Evolutionary conservation across 202 grass and related monocot genomes (phyloP).

Genomic region (Musa balbisiana): DNA sequence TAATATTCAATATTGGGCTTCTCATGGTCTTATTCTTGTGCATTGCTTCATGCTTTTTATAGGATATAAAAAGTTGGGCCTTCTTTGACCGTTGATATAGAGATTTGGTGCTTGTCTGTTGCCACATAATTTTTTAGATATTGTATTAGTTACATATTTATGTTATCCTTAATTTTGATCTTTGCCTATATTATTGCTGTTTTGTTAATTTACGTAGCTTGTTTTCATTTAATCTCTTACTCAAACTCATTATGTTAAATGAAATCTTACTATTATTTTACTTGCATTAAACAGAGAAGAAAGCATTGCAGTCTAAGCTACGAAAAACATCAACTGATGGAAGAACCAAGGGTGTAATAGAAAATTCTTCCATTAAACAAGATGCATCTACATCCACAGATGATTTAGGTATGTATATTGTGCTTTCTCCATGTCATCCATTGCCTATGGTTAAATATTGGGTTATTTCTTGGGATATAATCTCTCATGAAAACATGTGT

Average conservation of each 20-base stretch:
- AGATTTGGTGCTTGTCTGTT: too few species aligned
- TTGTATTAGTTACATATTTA: neutral
- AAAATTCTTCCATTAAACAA: constrained; percentile 40
- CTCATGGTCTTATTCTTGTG: too few species aligned
- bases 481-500: neutral
- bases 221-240: neutral
- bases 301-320: constrained; percentile 73
- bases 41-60: too few species aligned
- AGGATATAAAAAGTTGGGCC: too few species aligned
- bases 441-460: neutral
- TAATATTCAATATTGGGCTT: too few species aligned
- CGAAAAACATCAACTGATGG: constrained; percentile 58
- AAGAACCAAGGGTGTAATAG: constrained; percentile 40
- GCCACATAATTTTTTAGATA: too few species aligned
- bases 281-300: constrained; percentile 57
- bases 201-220: neutral
- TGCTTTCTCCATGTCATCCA: constrained; percentile 21
- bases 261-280: constrained; percentile 10
- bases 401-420: constrained; percentile 59
- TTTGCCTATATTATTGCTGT: neutral
- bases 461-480: neutral
- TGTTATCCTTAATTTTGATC: neutral
- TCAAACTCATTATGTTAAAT: neutral
- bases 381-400: constrained; percentile 75
- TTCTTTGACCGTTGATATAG: too few species aligned